Evolutionary conservation across 345 rosid genomes (phyloP), one percentile per base, ranked within the genome.

Genomic region (Murraya koenigii): DNA sequence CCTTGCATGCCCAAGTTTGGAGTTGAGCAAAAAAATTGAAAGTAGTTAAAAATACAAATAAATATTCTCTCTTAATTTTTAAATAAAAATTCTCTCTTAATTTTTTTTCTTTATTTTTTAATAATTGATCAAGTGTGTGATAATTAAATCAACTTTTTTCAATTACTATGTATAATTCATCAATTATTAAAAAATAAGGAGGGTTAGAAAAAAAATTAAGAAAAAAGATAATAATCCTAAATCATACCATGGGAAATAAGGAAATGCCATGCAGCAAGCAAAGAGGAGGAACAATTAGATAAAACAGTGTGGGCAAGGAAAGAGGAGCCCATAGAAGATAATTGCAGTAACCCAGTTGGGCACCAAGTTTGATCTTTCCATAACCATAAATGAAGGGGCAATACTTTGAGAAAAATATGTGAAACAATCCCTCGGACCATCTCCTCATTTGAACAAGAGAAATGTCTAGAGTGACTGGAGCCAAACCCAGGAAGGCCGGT

Each of bases 351-450:
- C 82, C 88, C 83, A 86, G 56, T 71, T 71, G 86, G 2, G 82
- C 80, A 8, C 76, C 83, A 2, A 83, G 6, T 25, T 49, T 78
- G 23, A 83, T 59, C 78, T 75, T 79, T 1, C 83, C 86, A 47
- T 66, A 74, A 8, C 85, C 85, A 69, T 71, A 77, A 4, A 64
- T 58, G 35, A 85, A 82, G 35, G 89, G 89, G 64, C 86, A 81
- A 14, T 81, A 83, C 52, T 79, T 83, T 15, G 89, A 83, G 13
- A 85, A 38, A 75, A 85, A 83, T 30, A 83, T 82, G 77, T 88
- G 88, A 78, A 85, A 80, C 75, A 81, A 0, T 14, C 89, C 91
- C 30, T 86, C 84, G 0, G 78, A 64, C 91, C 91, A 86, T 47
- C 91, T 81, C 49, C 66, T 83, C 71, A 28, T 38, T 54, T 88